These are phyloP conservation scores for Fraxinus latifolia DNA, from an alignment of 305 asterid species.

Conservation along the genomic window DNA sequence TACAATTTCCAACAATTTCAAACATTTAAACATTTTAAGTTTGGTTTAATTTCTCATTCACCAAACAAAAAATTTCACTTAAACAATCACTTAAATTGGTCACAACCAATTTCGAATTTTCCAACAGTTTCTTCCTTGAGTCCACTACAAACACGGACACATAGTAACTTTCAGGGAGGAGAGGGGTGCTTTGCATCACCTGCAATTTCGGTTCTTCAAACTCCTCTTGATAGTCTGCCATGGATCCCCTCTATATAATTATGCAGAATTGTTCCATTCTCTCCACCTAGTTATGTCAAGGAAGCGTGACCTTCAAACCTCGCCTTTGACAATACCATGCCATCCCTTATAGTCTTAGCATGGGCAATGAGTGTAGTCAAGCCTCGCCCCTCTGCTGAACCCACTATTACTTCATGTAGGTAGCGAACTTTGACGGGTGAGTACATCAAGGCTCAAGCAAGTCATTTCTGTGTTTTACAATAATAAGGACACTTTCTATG, in stretches of 20 bases:
- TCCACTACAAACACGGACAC: neutral
- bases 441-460: neutral
- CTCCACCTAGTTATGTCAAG: too few species aligned
- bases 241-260: neutral
- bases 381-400: neutral
- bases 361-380: too few species aligned
- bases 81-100: too few species aligned
- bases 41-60: too few species aligned
- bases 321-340: too few species aligned
- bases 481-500: too few species aligned
- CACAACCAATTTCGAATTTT: too few species aligned
- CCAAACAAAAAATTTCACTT: too few species aligned
- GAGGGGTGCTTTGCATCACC: neutral
- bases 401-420: neutral
- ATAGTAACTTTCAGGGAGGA: neutral
- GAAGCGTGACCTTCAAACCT: too few species aligned
- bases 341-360: too few species aligned
- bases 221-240: neutral
- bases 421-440: neutral
- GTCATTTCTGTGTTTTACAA: neutral
- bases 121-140: neutral
- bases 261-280: neutral
- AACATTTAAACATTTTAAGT: too few species aligned
- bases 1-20: too few species aligned
- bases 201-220: neutral